These are phyloP conservation scores for Chlorophyllum brunneum DNA, from an alignment of 768 basidiomycete species.

Conservation along the genomic window DNA sequence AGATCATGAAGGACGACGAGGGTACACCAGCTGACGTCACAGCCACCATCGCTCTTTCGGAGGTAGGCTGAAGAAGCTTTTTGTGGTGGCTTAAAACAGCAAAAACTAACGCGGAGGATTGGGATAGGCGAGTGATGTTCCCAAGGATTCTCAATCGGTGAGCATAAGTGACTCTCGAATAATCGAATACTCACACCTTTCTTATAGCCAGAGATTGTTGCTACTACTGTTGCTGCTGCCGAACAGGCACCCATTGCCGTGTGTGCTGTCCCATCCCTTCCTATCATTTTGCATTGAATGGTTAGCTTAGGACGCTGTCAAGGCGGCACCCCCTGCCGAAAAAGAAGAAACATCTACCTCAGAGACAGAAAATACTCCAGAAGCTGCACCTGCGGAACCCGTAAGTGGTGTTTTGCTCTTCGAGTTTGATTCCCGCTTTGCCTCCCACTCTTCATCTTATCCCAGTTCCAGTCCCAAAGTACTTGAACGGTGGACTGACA, in stretches of 20 bases:
- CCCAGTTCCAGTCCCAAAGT: not conserved
- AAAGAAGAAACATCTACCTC: not conserved
- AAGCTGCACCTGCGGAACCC: not conserved
- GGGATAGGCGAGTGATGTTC: slow-evolving; percentile 24
- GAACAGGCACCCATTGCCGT: slow-evolving; percentile 6
- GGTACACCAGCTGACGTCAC: slow-evolving; percentile 35
- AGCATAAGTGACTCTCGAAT: not conserved
- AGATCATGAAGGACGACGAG: slow-evolving; percentile 36
- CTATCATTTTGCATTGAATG: not conserved
- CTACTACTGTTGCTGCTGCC: not conserved
- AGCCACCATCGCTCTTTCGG: slow-evolving; percentile 27
- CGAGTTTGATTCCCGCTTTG: not conserved
- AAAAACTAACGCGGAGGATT: not conserved
- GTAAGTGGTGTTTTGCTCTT: not conserved
- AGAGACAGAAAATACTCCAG: not conserved
- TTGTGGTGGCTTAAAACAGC: not conserved
- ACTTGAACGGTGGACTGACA: not conserved
- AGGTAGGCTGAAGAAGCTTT: slow-evolving; percentile 20
- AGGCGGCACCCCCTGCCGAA: not conserved
- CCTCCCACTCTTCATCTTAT: not conserved
- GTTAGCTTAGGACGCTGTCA: not conserved
- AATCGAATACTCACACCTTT: not conserved
- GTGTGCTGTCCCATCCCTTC: not conserved
- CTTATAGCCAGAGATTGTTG: slow-evolving; percentile 1
- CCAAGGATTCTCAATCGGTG: slow-evolving; percentile 25